Conservation (phyloP, 164 flowering plant species). For the Magnolia changhungtana region DNA sequence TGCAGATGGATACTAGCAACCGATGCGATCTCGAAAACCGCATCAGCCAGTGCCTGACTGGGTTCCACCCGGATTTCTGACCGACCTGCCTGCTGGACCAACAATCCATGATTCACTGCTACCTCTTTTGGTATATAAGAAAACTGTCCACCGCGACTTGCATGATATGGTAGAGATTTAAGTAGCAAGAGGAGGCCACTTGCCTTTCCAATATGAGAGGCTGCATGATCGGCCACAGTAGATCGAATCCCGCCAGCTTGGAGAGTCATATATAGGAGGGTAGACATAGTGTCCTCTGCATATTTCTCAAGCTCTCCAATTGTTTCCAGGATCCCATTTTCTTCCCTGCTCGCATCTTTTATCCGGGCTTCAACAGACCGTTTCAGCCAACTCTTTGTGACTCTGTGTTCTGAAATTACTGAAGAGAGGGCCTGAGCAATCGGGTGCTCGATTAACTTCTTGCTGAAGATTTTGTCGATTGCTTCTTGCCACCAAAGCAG, state of each 20-base stretch:
- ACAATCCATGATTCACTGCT: conserved; percentile 78
- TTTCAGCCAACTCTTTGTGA: conserved; percentile 83
- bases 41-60: conserved; percentile 58
- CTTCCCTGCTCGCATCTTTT: conserved; percentile 78
- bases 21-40: conserved; percentile 92
- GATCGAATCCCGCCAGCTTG: conserved; percentile 89
- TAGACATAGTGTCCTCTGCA: conserved; percentile 87
- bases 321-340: conserved; percentile 49
- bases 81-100: conserved; percentile 46
- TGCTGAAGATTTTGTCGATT: conserved; percentile 75
- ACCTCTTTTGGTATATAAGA: conserved; percentile 68
- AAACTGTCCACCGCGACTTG: conserved; percentile 50
- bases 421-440: conserved; percentile 77
- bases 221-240: conserved; percentile 94
- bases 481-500: conserved; percentile 99
- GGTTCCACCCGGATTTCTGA: conserved; percentile 49
- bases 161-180: conserved; percentile 84
- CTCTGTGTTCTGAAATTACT: conserved; percentile 53
- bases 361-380: conserved; percentile 94
- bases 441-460: conserved; percentile 79
- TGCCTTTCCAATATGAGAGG: conserved; percentile 96
- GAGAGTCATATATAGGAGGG: conserved; percentile 75
- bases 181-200: conserved; percentile 87
- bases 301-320: conserved; percentile 77
- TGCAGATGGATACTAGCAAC: conserved; percentile 75